phyloP scores from a whole-genome alignment of 345 rosid species.

The Melaleuca alternifolia region DNA sequence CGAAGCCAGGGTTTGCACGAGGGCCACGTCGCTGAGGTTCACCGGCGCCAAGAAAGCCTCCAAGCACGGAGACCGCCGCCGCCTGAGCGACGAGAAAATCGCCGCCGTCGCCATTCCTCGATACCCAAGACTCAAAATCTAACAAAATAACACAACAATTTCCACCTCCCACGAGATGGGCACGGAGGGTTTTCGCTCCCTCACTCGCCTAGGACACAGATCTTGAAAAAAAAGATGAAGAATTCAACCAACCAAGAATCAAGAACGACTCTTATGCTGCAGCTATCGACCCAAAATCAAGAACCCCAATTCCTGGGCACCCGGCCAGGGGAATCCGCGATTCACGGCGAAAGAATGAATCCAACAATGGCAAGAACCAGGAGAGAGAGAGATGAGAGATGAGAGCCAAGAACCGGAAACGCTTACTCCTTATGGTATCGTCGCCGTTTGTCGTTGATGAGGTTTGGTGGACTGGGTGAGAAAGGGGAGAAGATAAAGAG shows the following conservation, averaged over 20 bases:
- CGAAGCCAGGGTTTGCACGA: slow-evolving; percentile 53
- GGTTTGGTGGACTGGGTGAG: background rate
- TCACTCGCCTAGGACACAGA: background rate
- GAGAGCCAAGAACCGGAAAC: background rate
- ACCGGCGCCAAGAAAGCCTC: slow-evolving; percentile 83
- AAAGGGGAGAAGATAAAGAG: background rate
- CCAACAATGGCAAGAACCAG: background rate
- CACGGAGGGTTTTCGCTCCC: background rate
- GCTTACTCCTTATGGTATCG: background rate
- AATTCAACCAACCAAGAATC: background rate
- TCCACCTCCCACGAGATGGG: background rate
- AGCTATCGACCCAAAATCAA: background rate
- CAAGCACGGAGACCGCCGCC: slow-evolving; percentile 67
- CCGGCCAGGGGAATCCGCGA: background rate
- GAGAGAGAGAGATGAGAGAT: background rate
- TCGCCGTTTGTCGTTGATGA: background rate
- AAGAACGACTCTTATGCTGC: background rate
- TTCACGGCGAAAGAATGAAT: background rate
- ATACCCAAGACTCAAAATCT: background rate
- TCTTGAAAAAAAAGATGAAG: background rate
- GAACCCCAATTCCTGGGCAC: background rate
- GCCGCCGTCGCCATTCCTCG: slow-evolving; percentile 66
- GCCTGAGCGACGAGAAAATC: slow-evolving; percentile 68
- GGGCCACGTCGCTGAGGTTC: slow-evolving; percentile 59
- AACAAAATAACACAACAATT: background rate